Conservation (phyloP, 306 rosid species). For the Castanopsis chinensis region DNA sequence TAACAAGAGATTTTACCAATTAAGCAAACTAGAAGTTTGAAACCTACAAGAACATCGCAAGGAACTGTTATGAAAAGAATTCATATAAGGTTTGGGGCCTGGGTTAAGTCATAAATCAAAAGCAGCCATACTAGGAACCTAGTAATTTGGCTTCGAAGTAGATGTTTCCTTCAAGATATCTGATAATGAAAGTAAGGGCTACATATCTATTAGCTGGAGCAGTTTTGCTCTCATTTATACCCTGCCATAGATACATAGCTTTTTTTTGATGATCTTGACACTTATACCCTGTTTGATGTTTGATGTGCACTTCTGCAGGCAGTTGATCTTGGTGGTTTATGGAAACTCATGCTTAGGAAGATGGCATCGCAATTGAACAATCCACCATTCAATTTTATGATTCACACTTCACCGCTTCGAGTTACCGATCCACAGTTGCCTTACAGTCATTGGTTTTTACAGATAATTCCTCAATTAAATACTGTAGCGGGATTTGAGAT, state of each 20-base stretch:
- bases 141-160: not conserved
- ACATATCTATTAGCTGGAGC: not conserved
- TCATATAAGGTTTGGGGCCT: not conserved
- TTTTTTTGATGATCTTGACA: not conserved
- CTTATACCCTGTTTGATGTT: not conserved
- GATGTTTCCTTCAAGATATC: not conserved
- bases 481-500: conserved; percentile 48
- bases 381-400: conserved; percentile 56
- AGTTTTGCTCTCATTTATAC: not conserved
- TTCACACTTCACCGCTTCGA: conserved; percentile 43
- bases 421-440: conserved; percentile 23
- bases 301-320: conserved; percentile 35
- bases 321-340: conserved; percentile 47
- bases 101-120: not conserved
- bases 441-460: conserved; percentile 49
- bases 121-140: not conserved
- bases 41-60: too few species aligned
- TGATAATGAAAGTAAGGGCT: not conserved
- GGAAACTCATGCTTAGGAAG: conserved; percentile 46
- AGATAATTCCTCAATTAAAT: conserved; percentile 46
- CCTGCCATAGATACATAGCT: not conserved
- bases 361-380: conserved; percentile 44
- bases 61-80: not conserved
- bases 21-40: too few species aligned
- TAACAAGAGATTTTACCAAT: too few species aligned